phyloP scores from a whole-genome alignment of 352 stramenopile species.

The Globisporangium rhizosaccharum region DNA sequence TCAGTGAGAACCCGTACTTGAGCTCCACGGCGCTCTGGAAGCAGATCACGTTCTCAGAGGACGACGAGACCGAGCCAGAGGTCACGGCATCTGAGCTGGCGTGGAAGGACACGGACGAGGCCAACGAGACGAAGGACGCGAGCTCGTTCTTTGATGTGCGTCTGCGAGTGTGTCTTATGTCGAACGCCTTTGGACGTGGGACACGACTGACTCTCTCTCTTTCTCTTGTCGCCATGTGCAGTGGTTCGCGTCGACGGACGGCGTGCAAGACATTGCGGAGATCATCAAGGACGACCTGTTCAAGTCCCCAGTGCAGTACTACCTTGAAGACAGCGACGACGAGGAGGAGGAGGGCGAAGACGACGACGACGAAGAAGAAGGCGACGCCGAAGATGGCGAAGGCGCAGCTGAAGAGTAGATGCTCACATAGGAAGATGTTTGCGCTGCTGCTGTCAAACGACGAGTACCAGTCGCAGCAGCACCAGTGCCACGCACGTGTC shows the following conservation, averaged over 20 bases:
- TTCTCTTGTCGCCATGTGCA: conserved; percentile 17
- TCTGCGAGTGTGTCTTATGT: not conserved
- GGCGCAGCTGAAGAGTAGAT: conserved; percentile 22
- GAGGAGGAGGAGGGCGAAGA: conserved; percentile 36
- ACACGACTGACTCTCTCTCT: not conserved
- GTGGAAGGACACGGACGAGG: conserved; percentile 57
- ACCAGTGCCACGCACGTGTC: not conserved
- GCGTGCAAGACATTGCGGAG: conserved; percentile 55
- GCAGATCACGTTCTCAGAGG: conserved; percentile 61
- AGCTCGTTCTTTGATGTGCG: conserved; percentile 52
- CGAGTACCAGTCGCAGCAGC: conserved; percentile 15
- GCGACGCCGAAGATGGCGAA: conserved; percentile 25
- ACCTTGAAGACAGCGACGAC: conserved; percentile 35
- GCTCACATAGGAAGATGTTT: not conserved
- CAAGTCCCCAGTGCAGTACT: conserved; percentile 68
- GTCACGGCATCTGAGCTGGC: conserved; percentile 46
- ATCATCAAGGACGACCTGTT: conserved; percentile 79
- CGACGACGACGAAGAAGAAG: conserved; percentile 16
- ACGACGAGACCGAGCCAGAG: conserved; percentile 41
- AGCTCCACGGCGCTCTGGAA: conserved; percentile 52
- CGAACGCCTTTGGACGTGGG: not conserved
- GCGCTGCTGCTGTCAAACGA: no score
- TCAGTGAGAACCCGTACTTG: conserved; percentile 70
- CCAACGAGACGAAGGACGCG: conserved; percentile 40
- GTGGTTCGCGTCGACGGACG: conserved; percentile 55